Evolutionary conservation across 352 stramenopile genomes (phyloP), one percentile per base, ranked within the genome.

Genomic region (Elongisporangium anandrum): DNA sequence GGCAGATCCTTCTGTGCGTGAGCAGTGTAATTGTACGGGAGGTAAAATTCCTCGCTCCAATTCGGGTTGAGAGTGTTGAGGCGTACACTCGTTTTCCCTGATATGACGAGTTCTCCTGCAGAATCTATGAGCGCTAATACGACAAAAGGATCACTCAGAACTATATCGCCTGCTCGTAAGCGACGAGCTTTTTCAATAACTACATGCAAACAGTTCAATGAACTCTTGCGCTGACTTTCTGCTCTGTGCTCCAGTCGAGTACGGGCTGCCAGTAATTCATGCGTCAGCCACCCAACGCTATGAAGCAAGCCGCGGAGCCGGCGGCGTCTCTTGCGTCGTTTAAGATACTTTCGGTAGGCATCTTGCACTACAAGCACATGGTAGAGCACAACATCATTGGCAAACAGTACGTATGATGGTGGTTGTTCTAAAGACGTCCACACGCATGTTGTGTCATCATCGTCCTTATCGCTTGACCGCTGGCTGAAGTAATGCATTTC

Each of bases 1-100:
- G 16, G 13, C 20, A 56, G 20, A n/a, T 52, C 45, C 5, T 58
- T 29, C 19, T 55, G 17, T 19, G 69, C 50, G n/a, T 85, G 64
- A 12, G 59, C 62, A n/a, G 39, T 49, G 22, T 70, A 84, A n/a
- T 60, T 66, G 48, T 85, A 90, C 9, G 66, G 68, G 13, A 92
- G 70, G 23, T 63, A 57, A 51, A 92, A 92, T 61, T 88, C 78
- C 50, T 92, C 83, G 60, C 90, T 81, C 83, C 83, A 92, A 34
- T 72, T 77, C 1, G 83, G 83, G 12, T 85, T 83, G 10, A 73
- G 65, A 2, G 79, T 83, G 26, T 79, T 79, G 23, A 68, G 63
- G 3, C 72, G 68, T 20, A 90, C 79, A 23, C 69, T 77, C 6
- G 80, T 90, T 38, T 77, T 60, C 4, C 75, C 77, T 10, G 72